Percentiles rank a stretch among this genome's conserved stretches.
These are phyloP conservation scores for Abelmoschus esculentus DNA, from an alignment of 345 rosid species.

Conservation along the genomic window DNA sequence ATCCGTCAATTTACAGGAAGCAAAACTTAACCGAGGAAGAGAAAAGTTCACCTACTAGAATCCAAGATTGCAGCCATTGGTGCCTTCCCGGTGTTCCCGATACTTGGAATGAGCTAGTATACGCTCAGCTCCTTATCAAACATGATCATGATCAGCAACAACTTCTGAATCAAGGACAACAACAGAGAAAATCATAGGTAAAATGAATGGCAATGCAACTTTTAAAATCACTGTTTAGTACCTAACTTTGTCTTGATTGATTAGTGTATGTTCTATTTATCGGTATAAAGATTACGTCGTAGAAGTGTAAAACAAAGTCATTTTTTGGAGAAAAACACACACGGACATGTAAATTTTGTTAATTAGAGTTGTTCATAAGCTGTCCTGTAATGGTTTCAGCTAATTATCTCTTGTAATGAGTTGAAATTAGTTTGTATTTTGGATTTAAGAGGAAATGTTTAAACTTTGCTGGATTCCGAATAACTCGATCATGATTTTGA, in stretches of 20 bases:
- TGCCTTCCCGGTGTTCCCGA: constrained; percentile 58
- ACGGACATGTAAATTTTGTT: background rate
- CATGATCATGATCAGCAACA: constrained; percentile 8
- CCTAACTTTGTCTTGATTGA: background rate
- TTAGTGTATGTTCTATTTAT: background rate
- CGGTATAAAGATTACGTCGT: background rate
- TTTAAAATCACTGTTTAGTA: background rate
- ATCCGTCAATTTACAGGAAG: constrained; percentile 39
- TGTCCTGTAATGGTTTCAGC: background rate
- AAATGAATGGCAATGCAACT: background rate
- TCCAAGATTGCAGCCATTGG: constrained; percentile 52
- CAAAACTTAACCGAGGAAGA: constrained; percentile 21
- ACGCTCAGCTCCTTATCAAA: constrained; percentile 23
- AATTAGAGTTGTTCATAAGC: background rate
- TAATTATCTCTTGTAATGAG: background rate
- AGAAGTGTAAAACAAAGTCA: background rate
- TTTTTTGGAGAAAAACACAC: no score
- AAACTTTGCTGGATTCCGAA: background rate
- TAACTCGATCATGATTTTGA: background rate
- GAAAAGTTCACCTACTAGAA: constrained; percentile 13
- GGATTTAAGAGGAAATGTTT: background rate
- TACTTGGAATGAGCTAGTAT: constrained; percentile 42
- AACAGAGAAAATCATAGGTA: constrained; percentile 13
- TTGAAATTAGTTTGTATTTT: background rate
- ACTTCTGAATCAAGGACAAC: constrained; percentile 6